Evolutionary conservation across 1,284 basidiomycete species (phyloP), one percentile per base, ranked within the genome.

Genomic region (Rhodotorula sp.): DNA sequence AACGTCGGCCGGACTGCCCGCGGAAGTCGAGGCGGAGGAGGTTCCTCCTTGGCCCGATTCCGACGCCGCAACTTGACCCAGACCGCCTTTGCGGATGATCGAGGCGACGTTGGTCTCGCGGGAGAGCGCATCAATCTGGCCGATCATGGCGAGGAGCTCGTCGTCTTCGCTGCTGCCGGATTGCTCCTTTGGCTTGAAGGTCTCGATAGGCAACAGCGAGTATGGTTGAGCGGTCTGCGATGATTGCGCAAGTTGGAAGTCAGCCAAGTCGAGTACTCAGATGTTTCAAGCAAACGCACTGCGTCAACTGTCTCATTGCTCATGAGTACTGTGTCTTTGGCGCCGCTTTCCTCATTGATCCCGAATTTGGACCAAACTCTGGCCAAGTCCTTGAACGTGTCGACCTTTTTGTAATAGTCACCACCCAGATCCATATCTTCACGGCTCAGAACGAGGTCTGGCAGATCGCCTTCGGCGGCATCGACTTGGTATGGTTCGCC

Each of bases 311-410:
- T 5, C 18, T 51, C 59, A 0, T 23, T 47, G n/a, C 16, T 47
- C 20, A 18, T 2, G 7, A 3, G 2, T 0, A 4, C 48, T 8
- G 29, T 47, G 29, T 6, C n/a, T 7, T 26, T 20, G 18, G 4
- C 47, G 14, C 49, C 49, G 20, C 23, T 23, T 18, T 51, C 18
- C 49, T 29, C 21, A 14, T 15, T 10, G 49, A 51, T 51, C 1
- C 49, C 49, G 14, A 51, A 23, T 8, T 51, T 51, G 20, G 52
- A 34, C 74, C 74, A 75, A 14, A 75, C 62, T 10, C 20, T 34
- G 8, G 46, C 65, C 20, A 75, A 49, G 39, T 75, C 69, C 58
- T 75, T 75, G 39, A 56, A 26, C 58, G 70, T 73, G 47, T 71
- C 67, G 26, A 75, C 64, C 34, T 73, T 65, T 26, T 59, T 59